Evolutionary conservation across 2,329 filamentous ascomycete genomes (phyloP).

Genomic region (Penicillium sp.): DNA sequence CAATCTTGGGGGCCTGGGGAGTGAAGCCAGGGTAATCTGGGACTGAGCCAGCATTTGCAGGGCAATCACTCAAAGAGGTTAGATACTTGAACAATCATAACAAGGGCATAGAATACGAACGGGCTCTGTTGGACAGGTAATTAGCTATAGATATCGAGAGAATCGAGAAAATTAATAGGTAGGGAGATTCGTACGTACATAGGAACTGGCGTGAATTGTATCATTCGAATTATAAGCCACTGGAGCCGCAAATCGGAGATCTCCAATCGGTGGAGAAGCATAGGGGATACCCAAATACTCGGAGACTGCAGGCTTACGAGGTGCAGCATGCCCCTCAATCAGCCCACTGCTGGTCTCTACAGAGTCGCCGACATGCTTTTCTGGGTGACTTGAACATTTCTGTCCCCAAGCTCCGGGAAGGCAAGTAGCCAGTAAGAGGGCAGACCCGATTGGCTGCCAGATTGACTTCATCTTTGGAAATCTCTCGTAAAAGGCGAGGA

Average conservation of each 20-base stretch:
- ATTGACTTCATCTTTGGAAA: neutral
- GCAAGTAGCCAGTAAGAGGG: slow-evolving; percentile 1
- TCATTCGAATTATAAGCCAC: slow-evolving; percentile 14
- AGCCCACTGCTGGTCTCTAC: slow-evolving; percentile 27
- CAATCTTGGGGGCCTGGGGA: slow-evolving; percentile 19
- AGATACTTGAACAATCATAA: neutral
- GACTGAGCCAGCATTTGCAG: slow-evolving; percentile 16
- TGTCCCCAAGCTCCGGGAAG: slow-evolving; percentile 3
- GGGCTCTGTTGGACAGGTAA: slow-evolving; percentile 11
- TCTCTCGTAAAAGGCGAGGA: neutral
- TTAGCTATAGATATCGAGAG: neutral
- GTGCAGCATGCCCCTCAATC: slow-evolving; percentile 23
- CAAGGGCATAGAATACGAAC: slow-evolving; percentile 5
- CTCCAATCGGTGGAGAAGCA: slow-evolving; percentile 26
- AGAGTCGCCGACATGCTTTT: slow-evolving; percentile 2
- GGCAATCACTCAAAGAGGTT: slow-evolving; percentile 23
- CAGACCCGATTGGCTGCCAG: slow-evolving; percentile 1
- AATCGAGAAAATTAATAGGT: no score
- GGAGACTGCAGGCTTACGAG: slow-evolving; percentile 14
- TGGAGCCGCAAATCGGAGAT: slow-evolving; percentile 30
- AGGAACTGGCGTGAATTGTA: slow-evolving; percentile 11
- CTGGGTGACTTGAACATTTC: neutral
- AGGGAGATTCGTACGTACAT: slow-evolving; percentile 10
- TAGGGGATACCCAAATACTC: slow-evolving; percentile 34
- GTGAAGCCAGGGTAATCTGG: slow-evolving; percentile 25